Percentiles rank a stretch among this genome's conserved stretches.
Conservation (phyloP, 768 basidiomycete genomes). For the Psilocybe subaeruginosa region DNA sequence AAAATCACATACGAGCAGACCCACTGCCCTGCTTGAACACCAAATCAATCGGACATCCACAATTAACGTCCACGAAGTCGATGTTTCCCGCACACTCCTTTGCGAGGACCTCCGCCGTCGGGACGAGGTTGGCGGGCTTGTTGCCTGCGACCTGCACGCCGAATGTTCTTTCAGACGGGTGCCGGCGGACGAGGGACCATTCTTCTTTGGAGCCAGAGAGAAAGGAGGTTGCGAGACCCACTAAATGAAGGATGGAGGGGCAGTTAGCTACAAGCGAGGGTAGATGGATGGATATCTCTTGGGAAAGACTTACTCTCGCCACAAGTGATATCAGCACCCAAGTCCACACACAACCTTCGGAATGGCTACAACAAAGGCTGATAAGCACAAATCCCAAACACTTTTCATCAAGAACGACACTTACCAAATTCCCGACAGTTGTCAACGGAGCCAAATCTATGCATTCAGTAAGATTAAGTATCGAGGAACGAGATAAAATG, state of each 20-base stretch:
- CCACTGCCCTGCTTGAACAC: constrained; percentile 93
- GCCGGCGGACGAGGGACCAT: constrained; percentile 90
- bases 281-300: too few species aligned
- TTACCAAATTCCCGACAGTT: constrained; percentile 92
- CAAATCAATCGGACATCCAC: constrained; percentile 96
- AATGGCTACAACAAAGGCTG: constrained; percentile 65
- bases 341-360: constrained; percentile 82
- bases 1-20: constrained; percentile 69
- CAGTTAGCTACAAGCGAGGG: too few species aligned
- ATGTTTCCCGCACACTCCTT: constrained; percentile 66
- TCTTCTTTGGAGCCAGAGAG: constrained; percentile 88
- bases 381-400: too few species aligned
- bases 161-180: constrained; percentile 85
- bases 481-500: not conserved
- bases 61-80: constrained; percentile 95
- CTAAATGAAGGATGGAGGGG: constrained; percentile 34
- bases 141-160: constrained; percentile 94
- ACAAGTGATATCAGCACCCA: constrained; percentile 94
- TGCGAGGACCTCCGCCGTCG: constrained; percentile 81
- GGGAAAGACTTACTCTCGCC: constrained; percentile 71
- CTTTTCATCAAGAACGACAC: constrained; percentile 20
- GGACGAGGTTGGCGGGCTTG: constrained; percentile 76
- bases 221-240: constrained; percentile 94
- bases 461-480: not conserved
- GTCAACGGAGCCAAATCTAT: constrained; percentile 71